Evolutionary conservation across 2,329 filamentous ascomycete genomes (phyloP), one percentile per base, ranked within the genome.

Genomic region (Hymenoscyphus fraxineus): DNA sequence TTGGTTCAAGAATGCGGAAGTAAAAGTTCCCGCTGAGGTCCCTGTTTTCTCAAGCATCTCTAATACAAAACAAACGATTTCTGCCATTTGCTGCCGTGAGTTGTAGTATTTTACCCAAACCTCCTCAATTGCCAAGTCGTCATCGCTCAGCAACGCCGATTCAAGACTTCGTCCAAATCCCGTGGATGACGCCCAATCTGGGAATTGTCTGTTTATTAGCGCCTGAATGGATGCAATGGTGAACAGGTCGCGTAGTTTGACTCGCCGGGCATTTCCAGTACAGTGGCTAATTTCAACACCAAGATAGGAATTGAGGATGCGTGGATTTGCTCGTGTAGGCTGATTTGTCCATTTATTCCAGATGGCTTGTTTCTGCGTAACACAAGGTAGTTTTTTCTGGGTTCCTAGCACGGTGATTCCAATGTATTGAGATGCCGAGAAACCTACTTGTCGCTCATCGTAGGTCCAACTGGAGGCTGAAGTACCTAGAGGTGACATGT

Each of bases 231-330:
- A 41, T 7, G 54, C 6, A 41, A 51, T 60, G 10, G 44, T 19
- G 16, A 66, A 35, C 1, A 66, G 27, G 47, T 65, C 59, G n/a
- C 51, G 58, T 22, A 67, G 10, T 31, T 51, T 60, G 16, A 65
- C 44, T n/a, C 65, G 51, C 32, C 60, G 61, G 10, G 65, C 57
- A 59, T 67, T 67, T 57, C 65, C 65, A 7, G 65, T 67, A 38
- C 65, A 67, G 27, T 65, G 63, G 27, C 65, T 67, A 16, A 67
- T 63, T 40, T 67, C 65, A 19, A 67, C 60, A 27, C 60, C 63
- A 16, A 65, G 22, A 16, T 59, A 67, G 1, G 35, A 44, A 51
- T 67, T 65, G 38, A 67, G 47, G n/a, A 63, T 32, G 3, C 38
- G n/a, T 7, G 60, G 60, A 58, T 65, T 65, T 27, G 63, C 63